Percentiles rank a stretch among this genome's conserved stretches.
Conservation (phyloP, 192 early-diverging fungal species). For the Coemansia sp. region DNA sequence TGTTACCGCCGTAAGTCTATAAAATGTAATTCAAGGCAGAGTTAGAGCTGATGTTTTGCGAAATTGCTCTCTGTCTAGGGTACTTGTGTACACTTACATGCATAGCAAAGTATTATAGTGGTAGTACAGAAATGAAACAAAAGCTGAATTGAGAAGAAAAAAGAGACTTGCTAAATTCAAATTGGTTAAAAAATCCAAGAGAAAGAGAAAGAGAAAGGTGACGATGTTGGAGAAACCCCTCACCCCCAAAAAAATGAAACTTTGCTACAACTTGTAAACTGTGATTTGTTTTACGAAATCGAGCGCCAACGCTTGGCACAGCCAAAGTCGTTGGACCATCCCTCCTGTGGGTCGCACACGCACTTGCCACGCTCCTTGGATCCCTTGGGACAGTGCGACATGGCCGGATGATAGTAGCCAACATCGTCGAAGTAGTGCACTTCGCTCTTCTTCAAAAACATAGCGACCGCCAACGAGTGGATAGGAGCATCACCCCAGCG, state of each 20-base stretch:
- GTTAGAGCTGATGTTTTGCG: background rate
- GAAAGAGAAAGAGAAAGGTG: background rate
- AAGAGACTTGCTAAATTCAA: background rate
- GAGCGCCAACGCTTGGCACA: conserved; percentile 47
- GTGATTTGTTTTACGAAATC: conserved; percentile 6
- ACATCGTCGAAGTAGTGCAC: conserved; percentile 76
- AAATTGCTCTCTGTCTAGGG: background rate
- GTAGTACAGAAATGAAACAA: background rate
- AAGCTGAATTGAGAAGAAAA: background rate
- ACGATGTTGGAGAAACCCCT: background rate
- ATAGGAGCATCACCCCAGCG: conserved; percentile 69
- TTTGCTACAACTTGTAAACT: too few species aligned
- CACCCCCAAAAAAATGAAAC: background rate
- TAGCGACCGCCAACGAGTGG: conserved; percentile 65
- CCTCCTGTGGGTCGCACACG: conserved; percentile 35
- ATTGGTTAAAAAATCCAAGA: background rate
- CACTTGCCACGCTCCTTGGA: conserved; percentile 48
- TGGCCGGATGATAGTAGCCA: conserved; percentile 61
- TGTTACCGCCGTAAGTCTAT: conserved; percentile 13
- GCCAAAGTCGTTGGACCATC: conserved; percentile 38
- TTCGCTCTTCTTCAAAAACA: conserved; percentile 59
- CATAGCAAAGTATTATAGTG: background rate
- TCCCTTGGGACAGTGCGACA: conserved; percentile 50
- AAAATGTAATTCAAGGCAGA: background rate
- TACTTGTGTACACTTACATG: background rate